phyloP scores from a whole-genome alignment of 164 flowering plant species.

The Sedum album region DNA sequence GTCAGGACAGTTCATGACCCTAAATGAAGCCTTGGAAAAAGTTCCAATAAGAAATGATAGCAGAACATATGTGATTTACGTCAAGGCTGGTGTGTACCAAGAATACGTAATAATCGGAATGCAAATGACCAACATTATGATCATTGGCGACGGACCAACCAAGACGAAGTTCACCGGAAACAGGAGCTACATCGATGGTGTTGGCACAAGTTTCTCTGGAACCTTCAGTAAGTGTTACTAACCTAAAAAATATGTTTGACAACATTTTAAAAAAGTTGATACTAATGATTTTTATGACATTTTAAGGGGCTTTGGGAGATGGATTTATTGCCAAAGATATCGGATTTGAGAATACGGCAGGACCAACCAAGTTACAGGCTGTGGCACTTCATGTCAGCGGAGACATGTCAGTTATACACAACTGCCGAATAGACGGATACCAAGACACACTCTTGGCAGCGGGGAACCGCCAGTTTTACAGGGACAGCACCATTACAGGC shows the following conservation, averaged over 20 bases:
- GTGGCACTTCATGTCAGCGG: constrained; percentile 59
- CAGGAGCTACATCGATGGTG: constrained; percentile 39
- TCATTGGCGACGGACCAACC: constrained; percentile 80
- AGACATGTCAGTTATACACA: constrained; percentile 48
- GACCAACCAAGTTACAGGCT: constrained; percentile 56
- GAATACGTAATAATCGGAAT: constrained; percentile 36
- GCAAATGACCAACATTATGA: constrained; percentile 32
- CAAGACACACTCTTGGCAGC: constrained; percentile 70
- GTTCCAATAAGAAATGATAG: constrained; percentile 31
- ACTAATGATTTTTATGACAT: no score
- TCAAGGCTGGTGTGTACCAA: constrained; percentile 64
- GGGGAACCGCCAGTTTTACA: constrained; percentile 61
- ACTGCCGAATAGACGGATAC: constrained; percentile 64
- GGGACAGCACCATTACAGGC: constrained; percentile 65
- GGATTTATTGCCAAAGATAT: constrained; percentile 65
- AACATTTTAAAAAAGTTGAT: no score
- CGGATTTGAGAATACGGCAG: constrained; percentile 75
- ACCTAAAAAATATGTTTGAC: no score
- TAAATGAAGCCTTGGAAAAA: constrained; percentile 35
- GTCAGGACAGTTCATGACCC: constrained; percentile 45
- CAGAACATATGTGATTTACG: constrained; percentile 34
- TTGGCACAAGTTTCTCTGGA: constrained; percentile 44
- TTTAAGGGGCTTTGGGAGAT: constrained; percentile 38
- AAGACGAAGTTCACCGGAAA: constrained; percentile 59
- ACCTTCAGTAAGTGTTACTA: constrained; percentile 29